A percentile compares a stretch with the other conserved stretches of the same genome.
These are phyloP conservation scores for Corylus heterophylla DNA, from an alignment of 306 rosid species.

Conservation along the genomic window DNA sequence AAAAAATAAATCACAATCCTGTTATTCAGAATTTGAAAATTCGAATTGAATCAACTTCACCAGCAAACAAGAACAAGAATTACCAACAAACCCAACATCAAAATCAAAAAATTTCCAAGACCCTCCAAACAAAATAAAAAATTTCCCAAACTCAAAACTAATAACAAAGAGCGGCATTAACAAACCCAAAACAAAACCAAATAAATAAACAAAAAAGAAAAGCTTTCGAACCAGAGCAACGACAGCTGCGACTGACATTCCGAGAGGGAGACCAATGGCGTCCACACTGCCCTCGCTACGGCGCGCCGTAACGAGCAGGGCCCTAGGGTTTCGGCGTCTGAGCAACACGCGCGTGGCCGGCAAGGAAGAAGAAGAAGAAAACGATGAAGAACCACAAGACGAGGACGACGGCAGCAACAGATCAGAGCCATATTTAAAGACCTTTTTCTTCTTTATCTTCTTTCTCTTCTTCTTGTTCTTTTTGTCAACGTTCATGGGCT, in stretches of 20 bases:
- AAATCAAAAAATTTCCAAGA: not conserved
- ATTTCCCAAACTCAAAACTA: not conserved
- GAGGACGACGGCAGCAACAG: conserved; percentile 36
- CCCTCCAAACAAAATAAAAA: not conserved
- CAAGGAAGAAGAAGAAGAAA: conserved; percentile 26
- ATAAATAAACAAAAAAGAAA: not conserved
- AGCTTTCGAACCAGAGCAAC: conserved; percentile 60
- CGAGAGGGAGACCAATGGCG: conserved; percentile 68
- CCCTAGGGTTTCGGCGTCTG: conserved; percentile 62
- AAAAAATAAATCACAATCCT: not conserved
- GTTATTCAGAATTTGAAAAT: not conserved
- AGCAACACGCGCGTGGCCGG: conserved; percentile 31
- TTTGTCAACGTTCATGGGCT: not conserved
- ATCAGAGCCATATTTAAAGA: conserved; percentile 30
- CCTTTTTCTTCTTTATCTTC: conserved; percentile 26
- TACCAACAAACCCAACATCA: not conserved
- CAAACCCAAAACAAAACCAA: not conserved
- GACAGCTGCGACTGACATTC: conserved; percentile 87
- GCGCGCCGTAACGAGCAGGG: conserved; percentile 33
- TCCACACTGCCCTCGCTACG: conserved; percentile 43
- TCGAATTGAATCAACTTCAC: not conserved
- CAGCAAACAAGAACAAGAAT: not conserved
- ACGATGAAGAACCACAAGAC: conserved; percentile 22
- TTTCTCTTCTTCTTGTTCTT: conserved; percentile 7
- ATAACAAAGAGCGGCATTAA: not conserved